These are phyloP conservation scores for Amanita exitialis DNA, from an alignment of 768 basidiomycete species.

Conservation along the genomic window DNA sequence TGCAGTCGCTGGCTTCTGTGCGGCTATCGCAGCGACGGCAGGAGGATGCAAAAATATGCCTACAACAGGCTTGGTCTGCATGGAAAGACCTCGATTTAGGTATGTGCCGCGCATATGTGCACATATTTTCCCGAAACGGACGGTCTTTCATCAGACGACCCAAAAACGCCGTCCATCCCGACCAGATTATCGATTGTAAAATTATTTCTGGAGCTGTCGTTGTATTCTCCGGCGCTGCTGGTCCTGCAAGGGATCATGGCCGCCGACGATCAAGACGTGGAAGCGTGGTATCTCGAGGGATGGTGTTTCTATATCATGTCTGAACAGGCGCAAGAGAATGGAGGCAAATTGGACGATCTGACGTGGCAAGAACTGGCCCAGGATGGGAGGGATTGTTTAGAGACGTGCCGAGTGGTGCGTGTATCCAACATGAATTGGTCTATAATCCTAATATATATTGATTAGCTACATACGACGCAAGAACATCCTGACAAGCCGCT, in stretches of 20 bases:
- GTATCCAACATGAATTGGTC: neutral
- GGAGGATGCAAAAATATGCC: slow-evolving; percentile 67
- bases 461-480: slow-evolving; percentile 59
- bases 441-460: slow-evolving; percentile 5
- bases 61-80: slow-evolving; percentile 56
- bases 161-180: slow-evolving; percentile 60
- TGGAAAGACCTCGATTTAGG: slow-evolving; percentile 63
- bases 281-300: slow-evolving; percentile 91
- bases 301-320: slow-evolving; percentile 88
- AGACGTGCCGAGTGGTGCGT: slow-evolving; percentile 72
- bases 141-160: slow-evolving; percentile 43
- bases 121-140: neutral
- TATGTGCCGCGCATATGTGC: slow-evolving; percentile 7
- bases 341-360: slow-evolving; percentile 38
- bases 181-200: slow-evolving; percentile 68
- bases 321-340: slow-evolving; percentile 54
- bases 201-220: slow-evolving; percentile 66
- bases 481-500: slow-evolving; percentile 70
- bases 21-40: slow-evolving; percentile 80
- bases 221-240: slow-evolving; percentile 62
- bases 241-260: slow-evolving; percentile 74
- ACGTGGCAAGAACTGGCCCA: slow-evolving; percentile 72
- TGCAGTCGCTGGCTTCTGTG: slow-evolving; percentile 76
- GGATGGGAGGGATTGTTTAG: slow-evolving; percentile 72
- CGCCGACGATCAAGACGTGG: slow-evolving; percentile 76